Evolutionary conservation across 495 filamentous ascomycete species (phyloP).

Genomic region (Hypoxylon subgilvum): DNA sequence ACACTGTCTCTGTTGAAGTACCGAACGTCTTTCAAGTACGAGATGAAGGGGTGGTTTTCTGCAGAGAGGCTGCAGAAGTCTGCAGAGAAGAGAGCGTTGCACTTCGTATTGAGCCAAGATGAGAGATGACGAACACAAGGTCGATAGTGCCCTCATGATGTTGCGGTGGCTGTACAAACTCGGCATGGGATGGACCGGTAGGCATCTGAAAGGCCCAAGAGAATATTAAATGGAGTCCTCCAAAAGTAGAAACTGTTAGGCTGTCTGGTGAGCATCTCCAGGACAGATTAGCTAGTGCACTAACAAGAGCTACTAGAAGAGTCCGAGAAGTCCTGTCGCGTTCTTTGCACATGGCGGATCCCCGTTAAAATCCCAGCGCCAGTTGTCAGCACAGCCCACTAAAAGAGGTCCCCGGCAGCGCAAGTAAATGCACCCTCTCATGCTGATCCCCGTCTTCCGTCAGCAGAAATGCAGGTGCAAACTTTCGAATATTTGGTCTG

Average conservation of each 20-base stretch:
- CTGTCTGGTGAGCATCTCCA: background rate
- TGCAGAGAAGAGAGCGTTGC: too few relatives aligned
- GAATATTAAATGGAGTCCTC: conserved; percentile 3
- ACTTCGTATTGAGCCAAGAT: conserved; percentile 24
- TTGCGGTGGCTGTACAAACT: conserved; percentile 20
- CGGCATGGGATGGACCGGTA: background rate
- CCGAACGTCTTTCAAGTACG: background rate
- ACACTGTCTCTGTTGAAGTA: too few relatives aligned
- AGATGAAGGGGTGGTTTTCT: background rate
- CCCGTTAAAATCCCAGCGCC: conserved; percentile 19
- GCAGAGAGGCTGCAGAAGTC: too few relatives aligned
- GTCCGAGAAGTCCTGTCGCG: conserved; percentile 5
- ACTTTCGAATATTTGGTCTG: conserved; percentile 3
- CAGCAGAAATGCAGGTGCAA: conserved; percentile 3
- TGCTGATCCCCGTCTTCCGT: conserved; percentile 9
- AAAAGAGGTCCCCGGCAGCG: background rate
- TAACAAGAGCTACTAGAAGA: conserved; percentile 37
- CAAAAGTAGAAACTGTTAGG: conserved; percentile 27
- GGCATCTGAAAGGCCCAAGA: too few relatives aligned
- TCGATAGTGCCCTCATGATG: conserved; percentile 19
- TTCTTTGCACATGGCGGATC: conserved; percentile 13
- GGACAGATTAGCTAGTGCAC: conserved; percentile 1
- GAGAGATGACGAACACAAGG: conserved; percentile 24
- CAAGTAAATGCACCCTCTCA: conserved; percentile 15
- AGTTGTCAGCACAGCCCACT: conserved; percentile 18